A percentile compares a stretch with the other conserved stretches of the same genome.
Evolutionary conservation across 352 stramenopile genomes (phyloP).

Genomic region (Pelagophyceae sp.): DNA sequence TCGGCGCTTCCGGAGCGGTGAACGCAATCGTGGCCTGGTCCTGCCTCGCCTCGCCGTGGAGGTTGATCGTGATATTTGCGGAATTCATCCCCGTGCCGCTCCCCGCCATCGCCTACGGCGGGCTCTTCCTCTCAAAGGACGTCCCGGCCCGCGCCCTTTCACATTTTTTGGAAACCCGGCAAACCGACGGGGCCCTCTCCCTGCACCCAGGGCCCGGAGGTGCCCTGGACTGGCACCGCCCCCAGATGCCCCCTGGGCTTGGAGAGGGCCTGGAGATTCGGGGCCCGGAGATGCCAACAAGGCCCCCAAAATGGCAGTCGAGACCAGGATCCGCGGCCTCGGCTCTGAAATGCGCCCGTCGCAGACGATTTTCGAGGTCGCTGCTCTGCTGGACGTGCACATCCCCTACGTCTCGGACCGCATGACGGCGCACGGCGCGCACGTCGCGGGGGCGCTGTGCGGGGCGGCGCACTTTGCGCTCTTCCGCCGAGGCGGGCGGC

Average conservation of each 20-base stretch:
- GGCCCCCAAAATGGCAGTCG: too few relatives aligned
- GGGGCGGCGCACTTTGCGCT: neutral
- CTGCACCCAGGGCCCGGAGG: too few relatives aligned
- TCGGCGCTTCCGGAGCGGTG: slow-evolving; percentile 8
- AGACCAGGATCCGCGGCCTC: too few relatives aligned
- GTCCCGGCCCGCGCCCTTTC: too few relatives aligned
- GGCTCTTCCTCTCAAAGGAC: slow-evolving; percentile 1
- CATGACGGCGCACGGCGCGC: slow-evolving; percentile 3
- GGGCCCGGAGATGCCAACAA: too few relatives aligned
- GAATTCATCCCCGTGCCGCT: slow-evolving; percentile 13
- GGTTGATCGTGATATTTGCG: slow-evolving; percentile 11
- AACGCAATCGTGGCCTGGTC: slow-evolving; percentile 1
- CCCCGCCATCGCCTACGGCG: slow-evolving; percentile 7
- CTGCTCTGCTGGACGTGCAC: neutral
- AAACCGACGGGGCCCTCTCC: too few relatives aligned
- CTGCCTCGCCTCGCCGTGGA: neutral
- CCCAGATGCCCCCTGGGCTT: too few relatives aligned
- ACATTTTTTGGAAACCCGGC: too few relatives aligned
- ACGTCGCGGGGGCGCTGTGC: slow-evolving; percentile 1
- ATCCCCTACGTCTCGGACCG: slow-evolving; percentile 8
- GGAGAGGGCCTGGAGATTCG: too few relatives aligned
- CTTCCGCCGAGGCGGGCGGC: neutral
- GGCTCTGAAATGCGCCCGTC: too few relatives aligned
- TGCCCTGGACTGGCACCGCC: too few relatives aligned
- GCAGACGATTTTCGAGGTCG: too few relatives aligned